A percentile compares a stretch with the other conserved stretches of the same genome.
Evolutionary conservation across 2,329 filamentous ascomycete species (phyloP).

Genomic region (Diaporthe sp.): DNA sequence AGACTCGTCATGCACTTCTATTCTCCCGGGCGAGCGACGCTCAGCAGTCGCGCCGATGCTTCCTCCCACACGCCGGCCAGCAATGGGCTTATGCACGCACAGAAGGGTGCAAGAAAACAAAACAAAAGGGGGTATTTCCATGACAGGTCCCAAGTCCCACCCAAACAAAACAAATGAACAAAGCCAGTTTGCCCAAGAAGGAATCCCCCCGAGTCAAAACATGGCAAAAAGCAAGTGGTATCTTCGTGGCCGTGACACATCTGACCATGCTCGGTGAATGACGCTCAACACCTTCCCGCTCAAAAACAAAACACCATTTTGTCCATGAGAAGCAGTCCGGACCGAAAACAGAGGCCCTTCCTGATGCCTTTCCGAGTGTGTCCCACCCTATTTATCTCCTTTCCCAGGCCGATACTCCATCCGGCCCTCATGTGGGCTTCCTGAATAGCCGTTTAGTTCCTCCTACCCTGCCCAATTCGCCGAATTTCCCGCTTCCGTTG

Average conservation of each 20-base stretch:
- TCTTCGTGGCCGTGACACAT: constrained; percentile 36
- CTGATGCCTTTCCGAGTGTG: constrained; percentile 1
- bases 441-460: constrained; percentile 80
- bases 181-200: constrained; percentile 7
- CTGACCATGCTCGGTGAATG: constrained; percentile 15
- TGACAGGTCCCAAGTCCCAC: constrained; percentile 30
- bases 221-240: constrained; percentile 39
- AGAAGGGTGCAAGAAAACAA: constrained; percentile 10
- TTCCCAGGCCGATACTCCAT: constrained; percentile 37
- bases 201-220: neutral
- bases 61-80: neutral
- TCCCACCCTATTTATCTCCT: neutral
- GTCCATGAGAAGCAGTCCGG: constrained; percentile 10
- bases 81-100: constrained; percentile 1
- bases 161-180: constrained; percentile 18
- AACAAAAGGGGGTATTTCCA: constrained; percentile 37
- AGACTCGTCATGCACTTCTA: constrained; percentile 10
- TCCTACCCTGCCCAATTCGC: constrained; percentile 79
- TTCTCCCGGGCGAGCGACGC: constrained; percentile 13
- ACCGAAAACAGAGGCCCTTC: constrained; percentile 13
- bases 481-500: constrained; percentile 63
- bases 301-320: constrained; percentile 20
- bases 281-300: constrained; percentile 29
- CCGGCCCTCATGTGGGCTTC: constrained; percentile 50
- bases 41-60: constrained; percentile 1